A percentile compares a stretch with the other conserved stretches of the same genome.
Evolutionary conservation across 2,329 filamentous ascomycete species (phyloP).

Genomic region (Colletotrichum scovillei): DNA sequence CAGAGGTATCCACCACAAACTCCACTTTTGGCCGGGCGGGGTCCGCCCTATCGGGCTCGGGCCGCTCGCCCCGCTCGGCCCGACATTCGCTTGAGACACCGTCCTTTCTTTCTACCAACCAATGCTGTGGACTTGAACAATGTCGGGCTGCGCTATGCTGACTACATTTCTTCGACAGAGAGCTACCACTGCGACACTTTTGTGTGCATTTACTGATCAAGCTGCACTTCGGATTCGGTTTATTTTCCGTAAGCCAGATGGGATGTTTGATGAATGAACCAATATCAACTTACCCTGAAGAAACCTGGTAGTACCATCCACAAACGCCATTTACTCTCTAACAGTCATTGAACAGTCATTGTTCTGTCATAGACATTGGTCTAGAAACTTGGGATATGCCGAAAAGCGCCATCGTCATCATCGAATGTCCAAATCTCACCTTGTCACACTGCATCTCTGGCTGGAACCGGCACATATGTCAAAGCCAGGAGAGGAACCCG

Average conservation of each 20-base stretch:
- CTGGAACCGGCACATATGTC: neutral
- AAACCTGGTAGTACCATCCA: neutral
- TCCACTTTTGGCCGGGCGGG: slow-evolving; percentile 25
- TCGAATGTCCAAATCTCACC: neutral
- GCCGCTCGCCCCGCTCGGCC: slow-evolving; percentile 32
- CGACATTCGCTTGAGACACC: slow-evolving; percentile 33
- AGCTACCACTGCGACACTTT: slow-evolving; percentile 8
- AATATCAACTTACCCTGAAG: too few relatives aligned
- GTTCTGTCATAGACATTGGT: neutral
- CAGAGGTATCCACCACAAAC: neutral
- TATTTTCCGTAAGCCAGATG: neutral
- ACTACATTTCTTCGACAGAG: neutral
- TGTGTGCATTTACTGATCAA: neutral
- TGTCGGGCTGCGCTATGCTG: slow-evolving; percentile 2
- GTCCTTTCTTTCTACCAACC: neutral
- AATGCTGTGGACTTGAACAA: slow-evolving; percentile 1
- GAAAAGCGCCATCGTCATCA: slow-evolving; percentile 18
- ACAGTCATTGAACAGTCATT: neutral
- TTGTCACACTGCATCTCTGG: neutral
- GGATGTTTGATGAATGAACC: neutral
- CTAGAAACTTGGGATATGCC: neutral
- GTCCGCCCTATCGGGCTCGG: slow-evolving; percentile 28
- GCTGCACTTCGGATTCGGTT: neutral
- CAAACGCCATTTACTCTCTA: neutral
- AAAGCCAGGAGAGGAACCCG: neutral